Conservation (phyloP, 1,284 basidiomycete species). For the Naganishia liquefaciens region DNA sequence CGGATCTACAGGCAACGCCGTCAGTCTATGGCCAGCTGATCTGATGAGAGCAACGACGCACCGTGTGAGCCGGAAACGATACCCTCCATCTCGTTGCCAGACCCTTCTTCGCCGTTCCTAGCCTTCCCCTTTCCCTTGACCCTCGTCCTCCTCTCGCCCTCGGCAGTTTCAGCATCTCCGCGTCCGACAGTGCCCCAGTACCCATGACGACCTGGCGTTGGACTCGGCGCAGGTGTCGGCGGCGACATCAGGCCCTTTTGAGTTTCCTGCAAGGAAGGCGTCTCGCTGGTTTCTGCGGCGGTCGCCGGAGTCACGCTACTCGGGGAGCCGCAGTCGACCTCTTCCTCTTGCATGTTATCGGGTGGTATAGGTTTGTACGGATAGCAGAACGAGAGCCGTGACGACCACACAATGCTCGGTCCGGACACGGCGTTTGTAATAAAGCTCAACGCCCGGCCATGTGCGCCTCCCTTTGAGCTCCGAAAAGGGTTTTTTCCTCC, state of each 20-base stretch:
- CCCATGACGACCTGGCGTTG: constrained; percentile 35
- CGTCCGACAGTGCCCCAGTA: constrained; percentile 30
- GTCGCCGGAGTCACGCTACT: not conserved
- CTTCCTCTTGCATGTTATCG: constrained; percentile 1
- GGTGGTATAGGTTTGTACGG: not conserved
- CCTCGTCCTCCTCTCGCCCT: constrained; percentile 22
- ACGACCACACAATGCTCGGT: no score
- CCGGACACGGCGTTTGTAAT: no score
- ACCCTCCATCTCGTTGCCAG: not conserved
- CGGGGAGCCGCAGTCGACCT: not conserved
- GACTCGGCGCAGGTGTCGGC: constrained; percentile 44
- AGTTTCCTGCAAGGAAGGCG: constrained; percentile 6
- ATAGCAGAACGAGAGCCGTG: not conserved
- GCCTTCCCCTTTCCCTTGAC: constrained; percentile 3
- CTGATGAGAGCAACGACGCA: not conserved
- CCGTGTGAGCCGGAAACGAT: not conserved
- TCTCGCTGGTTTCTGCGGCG: not conserved
- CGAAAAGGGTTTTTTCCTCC: no score
- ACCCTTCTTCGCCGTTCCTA: not conserved
- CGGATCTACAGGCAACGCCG: constrained; percentile 27
- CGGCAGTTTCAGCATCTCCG: constrained; percentile 16
- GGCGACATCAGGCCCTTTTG: constrained; percentile 34
- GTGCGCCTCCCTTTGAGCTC: no score
- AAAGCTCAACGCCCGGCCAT: no score
- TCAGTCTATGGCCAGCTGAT: not conserved